Evolutionary conservation across 192 early-diverging fungal genomes (phyloP).

Genomic region (Backusella tarrabulga): DNA sequence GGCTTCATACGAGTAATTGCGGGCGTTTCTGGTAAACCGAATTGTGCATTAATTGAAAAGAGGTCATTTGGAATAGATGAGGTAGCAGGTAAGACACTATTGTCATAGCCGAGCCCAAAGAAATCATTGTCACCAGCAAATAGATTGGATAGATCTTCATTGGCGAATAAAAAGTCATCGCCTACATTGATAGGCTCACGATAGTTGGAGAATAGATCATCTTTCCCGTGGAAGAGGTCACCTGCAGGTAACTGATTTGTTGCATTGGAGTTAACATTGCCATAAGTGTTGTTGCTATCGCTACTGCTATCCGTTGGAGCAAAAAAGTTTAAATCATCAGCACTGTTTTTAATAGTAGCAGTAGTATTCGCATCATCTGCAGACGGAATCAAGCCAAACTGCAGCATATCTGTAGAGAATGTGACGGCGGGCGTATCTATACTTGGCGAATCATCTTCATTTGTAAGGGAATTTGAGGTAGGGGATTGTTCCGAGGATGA

Average conservation of each 20-base stretch:
- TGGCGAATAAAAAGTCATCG: conserved; percentile 1
- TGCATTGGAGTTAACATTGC: not conserved
- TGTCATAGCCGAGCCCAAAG: conserved; percentile 7
- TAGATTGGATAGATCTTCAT: conserved; percentile 10
- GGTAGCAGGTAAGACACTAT: not conserved
- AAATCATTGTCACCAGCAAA: conserved; percentile 13
- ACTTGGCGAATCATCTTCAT: conserved; percentile 17
- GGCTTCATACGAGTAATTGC: not conserved
- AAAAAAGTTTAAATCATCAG: not conserved
- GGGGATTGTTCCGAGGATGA: conserved; percentile 7
- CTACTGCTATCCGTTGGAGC: not conserved
- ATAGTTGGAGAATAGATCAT: conserved; percentile 21
- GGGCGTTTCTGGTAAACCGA: not conserved
- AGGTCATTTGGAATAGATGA: not conserved
- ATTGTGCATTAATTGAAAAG: conserved; percentile 9
- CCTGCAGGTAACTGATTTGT: not conserved
- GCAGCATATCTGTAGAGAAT: not conserved
- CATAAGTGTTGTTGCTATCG: not conserved
- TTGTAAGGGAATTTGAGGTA: not conserved
- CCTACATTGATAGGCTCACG: conserved; percentile 1
- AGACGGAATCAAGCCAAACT: conserved; percentile 1
- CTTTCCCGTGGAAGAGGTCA: conserved; percentile 25
- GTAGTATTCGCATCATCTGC: not conserved
- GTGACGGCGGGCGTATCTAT: not conserved
- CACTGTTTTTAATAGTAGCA: not conserved